A percentile compares a stretch with the other conserved stretches of the same genome.
Evolutionary conservation across 2,329 filamentous ascomycete species (phyloP).

Genomic region (Penicillium concentricum): DNA sequence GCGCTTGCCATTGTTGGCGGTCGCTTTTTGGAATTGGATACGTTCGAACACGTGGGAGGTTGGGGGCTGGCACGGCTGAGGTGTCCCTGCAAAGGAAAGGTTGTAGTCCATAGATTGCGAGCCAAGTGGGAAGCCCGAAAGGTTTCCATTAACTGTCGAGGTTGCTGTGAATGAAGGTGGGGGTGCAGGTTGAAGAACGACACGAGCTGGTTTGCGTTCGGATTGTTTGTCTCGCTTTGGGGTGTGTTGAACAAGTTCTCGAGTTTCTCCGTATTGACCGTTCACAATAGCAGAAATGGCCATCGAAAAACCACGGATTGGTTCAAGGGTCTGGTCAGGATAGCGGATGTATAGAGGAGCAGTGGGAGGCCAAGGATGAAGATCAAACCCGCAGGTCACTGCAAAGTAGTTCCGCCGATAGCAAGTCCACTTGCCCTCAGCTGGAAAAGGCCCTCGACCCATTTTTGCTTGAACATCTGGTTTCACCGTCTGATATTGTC

Average conservation of each 20-base stretch:
- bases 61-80: slow-evolving; percentile 38
- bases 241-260: slow-evolving; percentile 86
- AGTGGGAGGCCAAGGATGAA: slow-evolving; percentile 60
- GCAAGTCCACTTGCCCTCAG: slow-evolving; percentile 84
- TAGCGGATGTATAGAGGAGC: slow-evolving; percentile 59
- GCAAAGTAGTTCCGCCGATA: slow-evolving; percentile 91
- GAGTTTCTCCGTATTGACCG: slow-evolving; percentile 69
- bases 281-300: slow-evolving; percentile 81
- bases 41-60: slow-evolving; percentile 72
- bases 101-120: slow-evolving; percentile 36
- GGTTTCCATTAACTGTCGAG: slow-evolving; percentile 21
- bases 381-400: slow-evolving; percentile 73
- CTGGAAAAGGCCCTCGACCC: slow-evolving; percentile 84
- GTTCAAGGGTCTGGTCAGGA: slow-evolving; percentile 47
- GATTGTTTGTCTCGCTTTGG: slow-evolving; percentile 89
- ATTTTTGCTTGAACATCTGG: slow-evolving; percentile 76
- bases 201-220: slow-evolving; percentile 68
- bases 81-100: slow-evolving; percentile 29
- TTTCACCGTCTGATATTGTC: slow-evolving; percentile 52
- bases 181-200: slow-evolving; percentile 66
- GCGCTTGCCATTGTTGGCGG: slow-evolving; percentile 89
- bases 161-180: slow-evolving; percentile 46
- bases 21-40: slow-evolving; percentile 92
- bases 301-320: slow-evolving; percentile 75
- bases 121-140: slow-evolving; percentile 25